A percentile compares a stretch with the other conserved stretches of the same genome.
phyloP scores from a whole-genome alignment of 257 asterid genomes.

The Leptodermis oblonga region DNA sequence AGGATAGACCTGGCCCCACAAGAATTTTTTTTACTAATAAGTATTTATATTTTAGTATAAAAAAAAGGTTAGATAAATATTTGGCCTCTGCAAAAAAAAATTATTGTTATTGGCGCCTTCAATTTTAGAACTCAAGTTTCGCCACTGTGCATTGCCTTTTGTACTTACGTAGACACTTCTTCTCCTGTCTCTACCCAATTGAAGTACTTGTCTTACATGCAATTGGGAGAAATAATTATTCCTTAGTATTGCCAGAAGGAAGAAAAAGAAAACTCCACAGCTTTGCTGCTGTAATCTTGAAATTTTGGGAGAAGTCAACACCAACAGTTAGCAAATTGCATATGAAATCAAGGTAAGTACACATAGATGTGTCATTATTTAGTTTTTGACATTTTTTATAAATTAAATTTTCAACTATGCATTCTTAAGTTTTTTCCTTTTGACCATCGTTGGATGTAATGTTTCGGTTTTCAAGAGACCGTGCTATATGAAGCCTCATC shows the following conservation, averaged over 20 bases:
- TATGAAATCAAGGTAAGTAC: slow-evolving; percentile 81
- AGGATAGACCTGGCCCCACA: too few species aligned
- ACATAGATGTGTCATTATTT: slow-evolving; percentile 16
- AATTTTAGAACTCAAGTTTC: too few species aligned
- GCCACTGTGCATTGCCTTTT: neutral
- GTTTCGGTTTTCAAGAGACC: neutral
- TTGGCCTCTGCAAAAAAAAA: too few species aligned
- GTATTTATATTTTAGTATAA: too few species aligned
- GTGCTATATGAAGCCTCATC: too few species aligned
- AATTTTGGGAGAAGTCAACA: slow-evolving; percentile 90
- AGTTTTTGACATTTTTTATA: neutral
- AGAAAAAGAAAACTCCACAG: slow-evolving; percentile 88
- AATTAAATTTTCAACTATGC: neutral
- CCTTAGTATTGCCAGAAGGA: slow-evolving; percentile 45
- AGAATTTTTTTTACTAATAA: too few species aligned
- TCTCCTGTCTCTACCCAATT: neutral
- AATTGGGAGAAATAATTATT: neutral
- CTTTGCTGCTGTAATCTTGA: slow-evolving; percentile 70
- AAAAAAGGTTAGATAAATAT: too few species aligned
- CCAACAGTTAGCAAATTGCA: slow-evolving; percentile 87
- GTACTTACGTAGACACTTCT: neutral
- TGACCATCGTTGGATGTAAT: neutral
- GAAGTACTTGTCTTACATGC: slow-evolving; percentile 2
- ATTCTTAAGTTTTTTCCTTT: neutral
- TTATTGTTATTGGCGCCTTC: too few species aligned